Conservation (phyloP, 1,139 yeast genomes). For the Spencermartinsiella ligniputridi region DNA sequence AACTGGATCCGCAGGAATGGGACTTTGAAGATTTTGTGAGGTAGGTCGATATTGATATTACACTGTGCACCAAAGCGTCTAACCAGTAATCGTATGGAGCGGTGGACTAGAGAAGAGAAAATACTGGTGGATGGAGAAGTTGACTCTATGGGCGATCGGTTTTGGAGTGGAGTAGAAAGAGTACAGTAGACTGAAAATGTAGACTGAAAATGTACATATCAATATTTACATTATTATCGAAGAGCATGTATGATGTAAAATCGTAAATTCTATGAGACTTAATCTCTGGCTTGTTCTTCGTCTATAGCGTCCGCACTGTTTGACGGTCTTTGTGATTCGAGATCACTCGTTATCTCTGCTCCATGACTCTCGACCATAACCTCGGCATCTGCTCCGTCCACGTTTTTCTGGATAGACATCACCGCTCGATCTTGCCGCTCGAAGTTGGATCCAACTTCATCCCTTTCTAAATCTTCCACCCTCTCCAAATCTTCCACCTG, state of each 20-base stretch:
- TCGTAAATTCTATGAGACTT: too few species aligned
- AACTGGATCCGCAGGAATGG: conserved; percentile 1
- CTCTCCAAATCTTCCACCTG: background rate
- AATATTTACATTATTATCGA: too few species aligned
- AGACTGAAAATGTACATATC: too few species aligned
- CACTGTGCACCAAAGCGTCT: background rate
- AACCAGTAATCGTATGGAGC: background rate
- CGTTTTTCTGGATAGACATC: too few species aligned
- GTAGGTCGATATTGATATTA: background rate
- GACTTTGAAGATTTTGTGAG: background rate
- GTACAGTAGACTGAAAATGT: too few species aligned
- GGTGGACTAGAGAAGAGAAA: background rate
- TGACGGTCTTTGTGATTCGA: too few species aligned
- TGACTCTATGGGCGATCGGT: background rate
- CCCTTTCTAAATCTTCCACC: conserved; percentile 1
- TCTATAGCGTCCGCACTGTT: too few species aligned
- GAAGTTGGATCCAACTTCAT: background rate
- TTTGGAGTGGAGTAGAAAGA: conserved; percentile 1
- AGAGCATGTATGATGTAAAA: too few species aligned
- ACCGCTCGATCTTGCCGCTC: background rate
- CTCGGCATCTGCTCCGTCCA: too few species aligned
- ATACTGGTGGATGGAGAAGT: background rate
- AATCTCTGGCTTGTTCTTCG: too few species aligned
- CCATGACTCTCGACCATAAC: too few species aligned
- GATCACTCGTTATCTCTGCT: too few species aligned